Conservation (phyloP, 192 early-diverging fungal species). For the Coemansia sp. region DNA sequence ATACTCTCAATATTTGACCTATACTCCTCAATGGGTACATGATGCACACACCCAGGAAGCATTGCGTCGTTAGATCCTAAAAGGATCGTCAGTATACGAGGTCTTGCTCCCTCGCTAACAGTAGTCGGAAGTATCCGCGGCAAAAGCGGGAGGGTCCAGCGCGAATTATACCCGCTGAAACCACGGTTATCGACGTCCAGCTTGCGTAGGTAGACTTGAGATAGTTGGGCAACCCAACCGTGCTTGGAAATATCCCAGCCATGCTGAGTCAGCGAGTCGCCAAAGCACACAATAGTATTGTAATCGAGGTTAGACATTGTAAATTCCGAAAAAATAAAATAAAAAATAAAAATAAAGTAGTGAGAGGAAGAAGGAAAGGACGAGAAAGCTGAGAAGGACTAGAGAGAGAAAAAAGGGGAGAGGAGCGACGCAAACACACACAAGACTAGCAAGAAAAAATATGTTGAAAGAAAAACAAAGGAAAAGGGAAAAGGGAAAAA, state of each 20-base stretch:
- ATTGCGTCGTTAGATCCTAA: conserved; percentile 51
- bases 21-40: conserved; percentile 48
- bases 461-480: conserved; percentile 6
- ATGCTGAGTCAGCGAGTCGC: conserved; percentile 52
- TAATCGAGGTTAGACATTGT: conserved; percentile 3
- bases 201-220: conserved; percentile 27
- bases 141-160: conserved; percentile 16
- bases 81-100: conserved; percentile 28
- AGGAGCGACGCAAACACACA: too few relatives aligned
- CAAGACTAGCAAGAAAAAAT: neutral
- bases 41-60: conserved; percentile 10
- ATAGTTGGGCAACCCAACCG: conserved; percentile 50
- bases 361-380: neutral
- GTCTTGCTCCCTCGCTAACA: neutral
- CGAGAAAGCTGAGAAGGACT: neutral
- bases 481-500: conserved; percentile 3
- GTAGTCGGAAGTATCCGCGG: conserved; percentile 15
- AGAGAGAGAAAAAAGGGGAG: neutral
- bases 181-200: conserved; percentile 49
- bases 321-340: neutral
- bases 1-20: conserved; percentile 17
- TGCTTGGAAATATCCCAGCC: conserved; percentile 38
- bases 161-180: conserved; percentile 42
- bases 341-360: neutral
- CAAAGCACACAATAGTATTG: conserved; percentile 31